Conservation (phyloP, 2,329 filamentous ascomycete genomes). For the Pseudonectria buxi region DNA sequence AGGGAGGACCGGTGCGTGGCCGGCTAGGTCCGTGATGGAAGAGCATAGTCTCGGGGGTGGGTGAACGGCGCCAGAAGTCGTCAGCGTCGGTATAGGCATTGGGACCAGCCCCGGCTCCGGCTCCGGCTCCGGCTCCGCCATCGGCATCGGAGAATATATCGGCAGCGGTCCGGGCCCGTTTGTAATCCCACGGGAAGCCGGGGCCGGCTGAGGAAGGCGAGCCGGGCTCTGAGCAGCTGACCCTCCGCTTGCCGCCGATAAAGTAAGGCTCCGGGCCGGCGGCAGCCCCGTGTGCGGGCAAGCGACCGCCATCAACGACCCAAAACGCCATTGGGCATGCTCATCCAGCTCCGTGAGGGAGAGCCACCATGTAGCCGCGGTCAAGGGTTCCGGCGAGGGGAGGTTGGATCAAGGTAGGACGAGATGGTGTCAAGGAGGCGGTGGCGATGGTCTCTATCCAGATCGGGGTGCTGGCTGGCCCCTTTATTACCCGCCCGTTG, state of each 20-base stretch:
- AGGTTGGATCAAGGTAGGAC: too few relatives aligned
- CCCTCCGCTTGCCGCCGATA: constrained; percentile 33
- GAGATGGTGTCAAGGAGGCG: too few relatives aligned
- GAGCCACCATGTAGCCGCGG: constrained; percentile 2
- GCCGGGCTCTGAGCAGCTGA: constrained; percentile 28
- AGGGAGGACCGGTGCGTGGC: not conserved
- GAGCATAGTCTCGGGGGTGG: too few relatives aligned
- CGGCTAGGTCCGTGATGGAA: constrained; percentile 4
- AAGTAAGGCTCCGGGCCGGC: constrained; percentile 21
- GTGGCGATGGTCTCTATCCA: too few relatives aligned
- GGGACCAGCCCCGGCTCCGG: too few relatives aligned
- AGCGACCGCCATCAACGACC: constrained; percentile 29
- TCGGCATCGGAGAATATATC: not conserved
- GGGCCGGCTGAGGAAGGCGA: constrained; percentile 11
- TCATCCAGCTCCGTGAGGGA: constrained; percentile 9
- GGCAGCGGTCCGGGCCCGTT: constrained; percentile 16
- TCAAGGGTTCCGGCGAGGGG: constrained; percentile 2
- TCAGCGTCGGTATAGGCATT: too few relatives aligned
- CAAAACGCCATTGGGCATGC: constrained; percentile 36
- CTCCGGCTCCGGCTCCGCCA: too few relatives aligned
- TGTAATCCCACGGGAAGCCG: constrained; percentile 15
- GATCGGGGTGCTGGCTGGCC: too few relatives aligned
- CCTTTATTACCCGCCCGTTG: too few relatives aligned
- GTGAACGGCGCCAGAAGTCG: too few relatives aligned
- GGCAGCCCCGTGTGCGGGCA: constrained; percentile 15